A percentile compares a stretch with the other conserved stretches of the same genome.
phyloP scores from a whole-genome alignment of 257 asterid genomes.

The Galeopsis tetrahit region DNA sequence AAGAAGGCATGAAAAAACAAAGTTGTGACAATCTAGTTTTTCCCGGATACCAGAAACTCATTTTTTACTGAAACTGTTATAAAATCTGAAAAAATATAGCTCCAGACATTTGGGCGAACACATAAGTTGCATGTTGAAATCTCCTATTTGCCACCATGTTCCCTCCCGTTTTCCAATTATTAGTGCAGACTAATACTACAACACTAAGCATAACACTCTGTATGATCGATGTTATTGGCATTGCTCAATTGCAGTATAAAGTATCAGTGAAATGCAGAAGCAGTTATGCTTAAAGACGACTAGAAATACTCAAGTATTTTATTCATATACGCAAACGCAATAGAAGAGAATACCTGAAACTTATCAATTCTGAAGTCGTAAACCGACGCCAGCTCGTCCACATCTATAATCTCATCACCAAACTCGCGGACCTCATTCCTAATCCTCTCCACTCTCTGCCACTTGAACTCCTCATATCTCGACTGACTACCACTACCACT shows the following conservation, averaged over 20 bases:
- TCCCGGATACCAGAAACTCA: not conserved
- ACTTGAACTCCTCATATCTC: conserved; percentile 75
- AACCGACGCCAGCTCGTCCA: conserved; percentile 83
- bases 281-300: not conserved
- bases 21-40: not conserved
- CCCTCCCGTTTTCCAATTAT: not conserved
- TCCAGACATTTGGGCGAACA: conserved; percentile 29
- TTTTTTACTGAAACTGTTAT: not conserved
- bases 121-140: conserved; percentile 4
- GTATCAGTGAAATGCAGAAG: not conserved
- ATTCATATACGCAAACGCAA: not conserved
- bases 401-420: conserved; percentile 82
- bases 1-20: not conserved
- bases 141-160: not conserved
- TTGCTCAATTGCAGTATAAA: not conserved
- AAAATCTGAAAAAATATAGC: not conserved
- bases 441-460: conserved; percentile 94
- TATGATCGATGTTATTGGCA: not conserved
- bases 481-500: conserved; percentile 34
- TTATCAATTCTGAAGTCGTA: conserved; percentile 88
- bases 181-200: not conserved
- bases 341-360: conserved; percentile 64
- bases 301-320: not conserved
- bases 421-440: conserved; percentile 81
- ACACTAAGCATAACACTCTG: not conserved